Evolutionary conservation across 306 rosid species (phyloP).

Genomic region (Abrus pulchellus): DNA sequence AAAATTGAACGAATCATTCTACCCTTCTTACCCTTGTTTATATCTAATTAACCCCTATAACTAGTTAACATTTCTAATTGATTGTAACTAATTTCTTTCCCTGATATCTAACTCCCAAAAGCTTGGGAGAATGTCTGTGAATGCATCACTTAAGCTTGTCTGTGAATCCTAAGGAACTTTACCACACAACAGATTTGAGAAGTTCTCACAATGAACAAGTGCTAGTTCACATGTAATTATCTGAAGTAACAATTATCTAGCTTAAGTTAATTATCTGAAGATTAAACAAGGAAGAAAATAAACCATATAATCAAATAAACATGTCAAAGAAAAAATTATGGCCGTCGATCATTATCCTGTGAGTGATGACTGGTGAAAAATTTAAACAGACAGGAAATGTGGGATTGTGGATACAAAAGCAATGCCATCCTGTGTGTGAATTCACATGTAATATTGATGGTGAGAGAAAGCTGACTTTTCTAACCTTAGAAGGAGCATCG

Average conservation of each 20-base stretch:
- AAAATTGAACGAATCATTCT: too few relatives aligned
- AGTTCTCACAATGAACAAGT: not conserved
- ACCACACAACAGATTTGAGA: slow-evolving; percentile 21
- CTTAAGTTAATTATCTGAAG: not conserved
- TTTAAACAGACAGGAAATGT: not conserved
- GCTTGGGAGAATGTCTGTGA: not conserved
- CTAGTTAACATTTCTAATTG: too few relatives aligned
- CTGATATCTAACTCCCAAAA: too few relatives aligned
- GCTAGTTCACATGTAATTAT: not conserved
- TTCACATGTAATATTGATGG: slow-evolving; percentile 4
- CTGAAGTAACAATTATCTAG: not conserved
- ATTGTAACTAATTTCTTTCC: too few relatives aligned
- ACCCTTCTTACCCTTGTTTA: too few relatives aligned
- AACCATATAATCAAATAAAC: slow-evolving; percentile 14
- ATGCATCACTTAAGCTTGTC: not conserved
- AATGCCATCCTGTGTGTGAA: not conserved
- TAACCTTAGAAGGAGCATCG: slow-evolving; percentile 77
- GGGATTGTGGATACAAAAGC: not conserved
- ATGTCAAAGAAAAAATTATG: not conserved
- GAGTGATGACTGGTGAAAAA: not conserved
- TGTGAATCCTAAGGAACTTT: not conserved
- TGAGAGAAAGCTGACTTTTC: slow-evolving; percentile 34
- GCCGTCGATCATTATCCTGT: not conserved
- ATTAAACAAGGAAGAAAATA: not conserved
- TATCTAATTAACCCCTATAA: too few relatives aligned